Percentiles rank a stretch among this genome's conserved stretches.
Evolutionary conservation across 345 rosid species (phyloP).

Genomic region (Diplotaxis tenuifolia): DNA sequence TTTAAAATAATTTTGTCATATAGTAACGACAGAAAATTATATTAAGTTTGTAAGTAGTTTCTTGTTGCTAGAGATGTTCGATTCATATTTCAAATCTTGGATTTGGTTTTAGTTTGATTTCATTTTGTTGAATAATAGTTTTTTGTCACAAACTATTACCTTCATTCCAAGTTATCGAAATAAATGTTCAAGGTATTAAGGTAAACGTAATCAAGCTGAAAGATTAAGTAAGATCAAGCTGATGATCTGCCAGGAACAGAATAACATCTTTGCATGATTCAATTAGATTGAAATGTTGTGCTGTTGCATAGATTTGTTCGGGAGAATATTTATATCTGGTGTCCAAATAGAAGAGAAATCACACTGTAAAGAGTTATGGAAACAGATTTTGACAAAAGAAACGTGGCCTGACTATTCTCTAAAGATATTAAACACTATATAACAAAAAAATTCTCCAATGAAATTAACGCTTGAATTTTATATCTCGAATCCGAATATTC

Average conservation of each 20-base stretch:
- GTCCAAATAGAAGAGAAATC: not conserved
- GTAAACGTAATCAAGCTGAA: too few species aligned
- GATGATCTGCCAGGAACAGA: too few species aligned
- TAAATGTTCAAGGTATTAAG: not conserved
- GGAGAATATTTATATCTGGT: not conserved
- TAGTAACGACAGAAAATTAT: not conserved
- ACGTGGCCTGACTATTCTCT: not conserved
- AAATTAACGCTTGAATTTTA: not conserved
- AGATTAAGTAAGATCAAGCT: too few species aligned
- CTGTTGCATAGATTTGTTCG: not conserved
- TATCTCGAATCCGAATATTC: conserved; percentile 1
- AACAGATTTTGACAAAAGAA: conserved; percentile 1
- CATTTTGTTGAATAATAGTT: not conserved
- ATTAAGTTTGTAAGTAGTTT: not conserved
- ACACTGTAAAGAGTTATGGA: not conserved
- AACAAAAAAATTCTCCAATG: not conserved
- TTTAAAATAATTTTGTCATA: not conserved
- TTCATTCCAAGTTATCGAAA: not conserved
- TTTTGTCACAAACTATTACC: not conserved
- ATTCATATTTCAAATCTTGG: not conserved
- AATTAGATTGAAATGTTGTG: not conserved
- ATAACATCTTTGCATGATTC: too few species aligned
- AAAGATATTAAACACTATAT: not conserved
- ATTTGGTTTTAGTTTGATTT: not conserved
- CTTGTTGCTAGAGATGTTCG: not conserved